Evolutionary conservation across 257 asterid species (phyloP), one percentile per base, ranked within the genome.

Genomic region (Sherardia arvensis): DNA sequence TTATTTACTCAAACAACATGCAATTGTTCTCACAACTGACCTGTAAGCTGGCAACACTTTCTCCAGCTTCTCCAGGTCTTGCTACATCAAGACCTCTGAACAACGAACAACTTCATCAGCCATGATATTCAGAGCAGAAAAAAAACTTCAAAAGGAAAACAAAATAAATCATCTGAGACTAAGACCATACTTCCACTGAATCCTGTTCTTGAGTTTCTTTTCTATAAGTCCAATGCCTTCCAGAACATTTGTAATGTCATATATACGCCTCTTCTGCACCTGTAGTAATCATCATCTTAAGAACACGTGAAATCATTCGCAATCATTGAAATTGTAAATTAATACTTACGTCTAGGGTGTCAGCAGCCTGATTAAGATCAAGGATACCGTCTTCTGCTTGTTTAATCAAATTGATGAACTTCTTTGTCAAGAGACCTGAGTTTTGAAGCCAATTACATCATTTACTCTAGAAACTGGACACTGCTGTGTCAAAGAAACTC

Each of bases 211-310:
- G 77, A 87, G 86, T 77, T 83, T 93, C 89, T 87, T 93, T 66
- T 93, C 99, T 74, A 90, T 87, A 65, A 93, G 92, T 53, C 99
- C 99, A 77, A 87, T 81, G 84, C 96, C 97, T 83, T 87, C 96
- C 66, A 93, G 94, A 72, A 87, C 96, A 80, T 90, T 87, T 70
- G 99, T 93, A 81, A 93, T 90, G 74, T 90, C 97, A 74, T 90
- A 90, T 80, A 93, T 93, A 71, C 96, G 97, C 83, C 93, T 84
- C 81, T 87, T 87, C 76, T 90, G 99, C 38, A 93, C 99, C 99
- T 93, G 94, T 74, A 70, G 69, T 34, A 34, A 43, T 79, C 61
- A 80, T 81, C 74, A 36, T n/a, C n/a, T n/a, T 62, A 69, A 49
- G 47, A 69, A 57, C 30, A 26, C 4, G 38, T 38, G 10, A 67